Evolutionary conservation across 352 stramenopile genomes (phyloP), one percentile per base, ranked within the genome.

Genomic region (Globisporangium radiosum): DNA sequence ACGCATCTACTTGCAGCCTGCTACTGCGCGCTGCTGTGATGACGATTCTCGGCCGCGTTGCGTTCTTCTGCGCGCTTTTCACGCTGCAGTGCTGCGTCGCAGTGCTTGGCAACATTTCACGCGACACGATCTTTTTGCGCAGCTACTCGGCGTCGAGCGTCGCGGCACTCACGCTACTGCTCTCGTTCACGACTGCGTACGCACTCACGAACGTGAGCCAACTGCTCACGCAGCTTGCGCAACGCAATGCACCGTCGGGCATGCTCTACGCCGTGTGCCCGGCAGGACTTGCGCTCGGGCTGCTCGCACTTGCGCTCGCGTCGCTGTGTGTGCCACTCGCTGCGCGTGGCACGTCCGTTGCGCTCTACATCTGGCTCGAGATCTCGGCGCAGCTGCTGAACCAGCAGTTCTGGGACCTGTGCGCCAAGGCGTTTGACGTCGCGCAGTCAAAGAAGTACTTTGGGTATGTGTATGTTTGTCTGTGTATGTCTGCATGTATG

Each of bases 381-480:
- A 71, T 95, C 17, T 68, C 85, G 10, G 60, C 72, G 45, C 83
- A 93, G 64, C 67, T 90, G 60, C 69, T 95, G 45, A 85, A 74
- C 14, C 82, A 90, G 44, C 83, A 95, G 65, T 95, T 95, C 68
- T 95, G 85, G 85, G 85, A 95, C 58, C 64, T 93, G 10, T 95
- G 85, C 50, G 79, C 85, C 33, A 86, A 87, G 55, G 75, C 72
- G 0, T 94, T 94, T 57, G 80, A 88, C 52, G 82, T 94, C 25
- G 73, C 79, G 10, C 69, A 92, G 62, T 88, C 82, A 7, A 94
- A 94, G 52, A 89, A 88, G 57, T 92, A 85, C 62, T 94, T 94
- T 65, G 85, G 85, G 61, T 81, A 62, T 15, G 69, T 50, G 14
- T 17, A 4, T 14, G 8, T 7, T 49, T 58, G 10, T 25, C 19